Percentiles rank a stretch among this genome's conserved stretches.
Evolutionary conservation across 495 filamentous ascomycete species (phyloP).

Genomic region (Letharia lupina): DNA sequence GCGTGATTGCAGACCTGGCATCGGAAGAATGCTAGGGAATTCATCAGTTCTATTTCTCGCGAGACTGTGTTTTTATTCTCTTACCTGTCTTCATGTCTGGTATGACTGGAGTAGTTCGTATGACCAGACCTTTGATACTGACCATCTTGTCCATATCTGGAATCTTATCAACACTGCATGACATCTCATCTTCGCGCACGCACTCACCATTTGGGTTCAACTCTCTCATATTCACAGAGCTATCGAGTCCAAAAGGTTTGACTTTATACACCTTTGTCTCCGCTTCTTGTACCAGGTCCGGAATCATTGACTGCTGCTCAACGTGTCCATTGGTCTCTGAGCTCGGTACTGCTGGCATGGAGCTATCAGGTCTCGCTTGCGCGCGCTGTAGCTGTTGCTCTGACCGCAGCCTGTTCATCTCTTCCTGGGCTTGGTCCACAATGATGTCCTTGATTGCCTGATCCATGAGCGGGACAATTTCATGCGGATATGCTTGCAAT

Average conservation of each 20-base stretch:
- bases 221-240: conserved; percentile 84
- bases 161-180: conserved; percentile 20
- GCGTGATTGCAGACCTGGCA: conserved; percentile 89
- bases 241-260: conserved; percentile 81
- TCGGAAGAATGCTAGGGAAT: conserved; percentile 67
- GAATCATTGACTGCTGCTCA: conserved; percentile 37
- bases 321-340: conserved; percentile 53
- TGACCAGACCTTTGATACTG: conserved; percentile 92
- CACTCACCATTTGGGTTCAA: conserved; percentile 73
- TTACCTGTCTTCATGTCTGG: conserved; percentile 90
- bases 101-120: conserved; percentile 90
- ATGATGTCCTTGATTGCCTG: conserved; percentile 86
- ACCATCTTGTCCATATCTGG: conserved; percentile 92
- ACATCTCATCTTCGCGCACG: neutral
- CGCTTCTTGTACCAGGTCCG: conserved; percentile 55
- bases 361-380: conserved; percentile 48
- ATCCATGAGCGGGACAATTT: conserved; percentile 96
- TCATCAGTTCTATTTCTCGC: neutral
- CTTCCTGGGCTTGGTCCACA: conserved; percentile 76
- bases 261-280: conserved; percentile 72
- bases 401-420: conserved; percentile 61
- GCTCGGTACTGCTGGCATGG: conserved; percentile 63
- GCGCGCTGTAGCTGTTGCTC: conserved; percentile 43
- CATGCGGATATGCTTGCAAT: conserved; percentile 80
- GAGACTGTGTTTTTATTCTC: neutral